A percentile compares a stretch with the other conserved stretches of the same genome.
phyloP scores from a whole-genome alignment of 116 monocot species.

The Phalaenopsis hybrid region DNA sequence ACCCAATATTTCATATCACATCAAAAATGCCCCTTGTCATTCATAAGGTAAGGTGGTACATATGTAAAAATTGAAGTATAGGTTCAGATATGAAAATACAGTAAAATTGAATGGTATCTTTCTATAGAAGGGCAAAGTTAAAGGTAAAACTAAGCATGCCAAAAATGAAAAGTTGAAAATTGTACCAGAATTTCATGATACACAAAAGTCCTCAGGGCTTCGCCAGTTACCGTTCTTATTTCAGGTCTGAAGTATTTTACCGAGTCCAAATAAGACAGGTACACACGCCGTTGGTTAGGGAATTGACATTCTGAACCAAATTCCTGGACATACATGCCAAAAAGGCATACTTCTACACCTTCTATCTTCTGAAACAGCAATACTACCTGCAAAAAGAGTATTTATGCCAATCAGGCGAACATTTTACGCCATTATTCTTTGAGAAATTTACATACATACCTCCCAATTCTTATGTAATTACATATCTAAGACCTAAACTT shows the following conservation, averaged over 20 bases:
- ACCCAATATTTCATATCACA: no score
- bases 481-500: no score
- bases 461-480: no score
- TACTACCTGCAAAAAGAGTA: conserved; percentile 54
- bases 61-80: no score
- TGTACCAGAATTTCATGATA: conserved; percentile 96
- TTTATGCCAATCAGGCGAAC: not conserved
- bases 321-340: conserved; percentile 99
- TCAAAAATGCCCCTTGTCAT: no score
- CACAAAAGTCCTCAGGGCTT: conserved; percentile 93
- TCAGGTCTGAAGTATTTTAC: conserved; percentile 97
- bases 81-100: no score
- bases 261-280: conserved; percentile 92
- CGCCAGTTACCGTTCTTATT: conserved; percentile 67
- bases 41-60: no score
- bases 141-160: not conserved
- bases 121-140: not conserved
- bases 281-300: conserved; percentile 86
- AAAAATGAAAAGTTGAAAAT: not conserved
- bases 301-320: conserved; percentile 86
- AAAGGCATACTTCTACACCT: conserved; percentile 96
- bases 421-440: not conserved
- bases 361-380: conserved; percentile 96
- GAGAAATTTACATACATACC: no score
- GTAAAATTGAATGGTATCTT: no score